Evolutionary conservation across 176 grass and related monocot species (phyloP).

Genomic region (Oryza australiensis): DNA sequence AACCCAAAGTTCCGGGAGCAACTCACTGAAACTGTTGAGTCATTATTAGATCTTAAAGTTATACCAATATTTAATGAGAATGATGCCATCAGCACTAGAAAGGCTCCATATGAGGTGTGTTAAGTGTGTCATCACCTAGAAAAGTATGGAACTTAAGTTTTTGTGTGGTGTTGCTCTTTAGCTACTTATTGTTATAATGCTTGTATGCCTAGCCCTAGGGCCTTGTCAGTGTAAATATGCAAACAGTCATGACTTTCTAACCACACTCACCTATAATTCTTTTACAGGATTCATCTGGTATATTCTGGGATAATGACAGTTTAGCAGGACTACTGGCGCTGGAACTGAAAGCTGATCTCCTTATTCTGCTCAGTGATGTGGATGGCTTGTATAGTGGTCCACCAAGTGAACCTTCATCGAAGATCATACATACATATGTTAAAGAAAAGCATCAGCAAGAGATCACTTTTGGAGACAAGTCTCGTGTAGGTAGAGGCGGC

Average conservation of each 20-base stretch:
- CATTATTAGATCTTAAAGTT: conserved; percentile 74
- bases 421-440: conserved; percentile 87
- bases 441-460: conserved; percentile 84
- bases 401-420: conserved; percentile 76
- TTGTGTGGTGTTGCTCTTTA: not conserved
- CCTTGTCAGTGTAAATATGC: not conserved
- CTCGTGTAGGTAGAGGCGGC: conserved; percentile 92
- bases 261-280: conserved; percentile 14
- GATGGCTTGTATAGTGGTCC: conserved; percentile 95
- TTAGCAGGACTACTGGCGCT: conserved; percentile 90
- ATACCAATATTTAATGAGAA: conserved; percentile 98
- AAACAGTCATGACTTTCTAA: not conserved
- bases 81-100: conserved; percentile 95
- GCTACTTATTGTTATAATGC: not conserved
- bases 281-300: conserved; percentile 93
- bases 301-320: conserved; percentile 99
- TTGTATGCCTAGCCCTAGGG: not conserved
- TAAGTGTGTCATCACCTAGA: conserved; percentile 39
- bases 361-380: conserved; percentile 93
- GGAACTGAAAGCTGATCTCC: conserved; percentile 88
- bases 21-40: conserved; percentile 71
- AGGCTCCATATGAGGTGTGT: conserved; percentile 93
- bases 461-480: conserved; percentile 98
- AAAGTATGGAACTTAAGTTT: not conserved
- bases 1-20: conserved; percentile 74